Conservation (phyloP, 2,329 filamentous ascomycete genomes). For the Phaeosphaeria sp. region DNA sequence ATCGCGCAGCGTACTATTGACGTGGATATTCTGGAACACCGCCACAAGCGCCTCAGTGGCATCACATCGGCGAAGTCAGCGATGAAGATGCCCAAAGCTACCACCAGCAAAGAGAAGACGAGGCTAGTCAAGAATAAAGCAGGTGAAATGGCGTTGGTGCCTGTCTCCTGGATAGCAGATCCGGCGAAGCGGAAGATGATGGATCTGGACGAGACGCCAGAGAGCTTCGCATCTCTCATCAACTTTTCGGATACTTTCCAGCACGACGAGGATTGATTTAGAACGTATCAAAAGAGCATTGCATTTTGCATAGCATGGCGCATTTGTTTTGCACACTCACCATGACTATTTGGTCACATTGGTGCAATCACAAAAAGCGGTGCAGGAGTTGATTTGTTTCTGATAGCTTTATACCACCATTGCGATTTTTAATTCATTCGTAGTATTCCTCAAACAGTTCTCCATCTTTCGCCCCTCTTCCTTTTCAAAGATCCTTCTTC, state of each 20-base stretch:
- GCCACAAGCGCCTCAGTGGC: conserved; percentile 43
- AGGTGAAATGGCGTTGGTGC: conserved; percentile 33
- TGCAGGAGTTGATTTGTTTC: not conserved
- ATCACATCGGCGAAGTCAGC: conserved; percentile 13
- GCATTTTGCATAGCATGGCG: not conserved
- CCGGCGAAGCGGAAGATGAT: conserved; percentile 10
- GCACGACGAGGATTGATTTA: conserved; percentile 16
- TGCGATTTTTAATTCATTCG: not conserved
- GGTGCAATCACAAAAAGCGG: not conserved
- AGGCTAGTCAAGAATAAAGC: not conserved
- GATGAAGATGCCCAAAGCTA: conserved; percentile 8
- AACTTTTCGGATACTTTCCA: conserved; percentile 37
- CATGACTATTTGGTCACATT: not conserved
- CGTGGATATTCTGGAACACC: conserved; percentile 55
- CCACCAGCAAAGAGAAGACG: conserved; percentile 21
- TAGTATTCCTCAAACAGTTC: not conserved
- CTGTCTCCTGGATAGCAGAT: conserved; percentile 33
- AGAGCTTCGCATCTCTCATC: conserved; percentile 35
- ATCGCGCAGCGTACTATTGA: conserved; percentile 76
- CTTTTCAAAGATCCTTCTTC: no score
- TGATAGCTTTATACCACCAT: conserved; percentile 3
- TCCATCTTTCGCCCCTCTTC: no score
- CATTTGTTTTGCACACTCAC: not conserved
- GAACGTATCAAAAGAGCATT: not conserved
- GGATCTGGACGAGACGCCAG: conserved; percentile 15